Base-by-base conservation (phyloP, 1,284 basidiomycete genomes). In the Peniophora sp. region DNA sequence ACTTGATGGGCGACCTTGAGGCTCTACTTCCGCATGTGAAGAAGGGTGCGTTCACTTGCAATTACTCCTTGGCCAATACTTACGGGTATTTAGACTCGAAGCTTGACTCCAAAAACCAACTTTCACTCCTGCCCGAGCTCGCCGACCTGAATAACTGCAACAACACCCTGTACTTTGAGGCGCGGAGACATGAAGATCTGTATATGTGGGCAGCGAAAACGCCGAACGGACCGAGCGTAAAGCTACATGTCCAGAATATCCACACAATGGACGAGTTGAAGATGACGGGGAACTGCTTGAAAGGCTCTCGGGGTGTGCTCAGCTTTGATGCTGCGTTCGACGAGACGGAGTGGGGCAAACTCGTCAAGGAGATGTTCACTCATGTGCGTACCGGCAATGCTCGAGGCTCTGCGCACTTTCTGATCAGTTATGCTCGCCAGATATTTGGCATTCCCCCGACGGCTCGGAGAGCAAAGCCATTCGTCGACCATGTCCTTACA, bases 251-350 rank as follows among this genome's bases (percentile, higher is more conserved):
- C 19, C 94, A 98, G 69, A 99, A 99, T 68, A 79, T 97, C 52
- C 97, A 99, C 69, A 99, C 97, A 39, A 99, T 99, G 97, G 97
- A 99, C 72, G 97, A 99, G 69, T 78, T 99, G 60, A 99, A 99
- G 73, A 92, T 99, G 95, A 97, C 95, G 2, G 97, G 97, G 22
- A 99, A 99, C 68, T 99, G 97, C 68, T 71, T 99, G 59, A 97
- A 97, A 71, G 97, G 97, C 14, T 92, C 89, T 59, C 75, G 97
- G 50, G 96, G 95, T 1, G 72, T 99, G 50, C 73, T 98, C 55
- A 92, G 89, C 62, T 99, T 99, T 66, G 95, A 97, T 70, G 81
- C 86, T 58, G 82, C 77, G 45, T 99, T 99, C 69, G 93, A 98
- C 52, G 80, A 88, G 50, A 83, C 79, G 46, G 92, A 93, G 63